Base-by-base conservation (phyloP, 1,284 basidiomycete genomes). In the Kwoniella shivajii region DNA sequence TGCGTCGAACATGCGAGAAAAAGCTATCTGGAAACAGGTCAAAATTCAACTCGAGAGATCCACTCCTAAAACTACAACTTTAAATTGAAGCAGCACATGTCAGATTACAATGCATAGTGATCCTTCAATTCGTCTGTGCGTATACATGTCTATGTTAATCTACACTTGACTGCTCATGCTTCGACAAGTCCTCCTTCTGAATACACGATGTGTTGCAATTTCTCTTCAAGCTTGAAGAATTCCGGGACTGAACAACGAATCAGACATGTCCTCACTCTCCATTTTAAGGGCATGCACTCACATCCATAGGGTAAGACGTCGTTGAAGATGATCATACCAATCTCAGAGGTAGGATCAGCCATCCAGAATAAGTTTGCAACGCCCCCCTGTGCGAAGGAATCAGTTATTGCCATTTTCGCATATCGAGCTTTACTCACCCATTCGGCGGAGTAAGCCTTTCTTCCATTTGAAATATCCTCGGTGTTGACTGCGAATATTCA, bases 281-380 rank as follows among this genome's bases (percentile, higher is more conserved):
- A 27, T 26, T 3, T 44, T 16, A 44, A 9, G 27, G 2, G 7
- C 22, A 33, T 29, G 13, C 13, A 53, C 55, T 55, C 44, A 57
- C 57, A 24, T 27, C 61, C 58, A 34, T 58, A 63, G 14, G 61
- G 61, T 36, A 63, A 29, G 26, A 57, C 45, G 14, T 55, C 54
- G 59, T 63, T 63, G 52, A 63, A 63, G 18, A 63, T 51, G 29
- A 60, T 50, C 47, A 53, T 54, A 26, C 39, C 63, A 14, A 65
- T 30, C 37, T 39, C 56, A 4, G 61, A 51, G 7, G 43, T 57
- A 10, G 58, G 56, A 45, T 67, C 65, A 3, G 63, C 63, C 18
- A 60, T 43, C 65, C 65, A 67, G 48, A 59, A 64, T 20, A 60
- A 48, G 54, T 64, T 64, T 33, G 57, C 60, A 24, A 67, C 47